Base-by-base conservation (phyloP, 495 filamentous ascomycete species). In the Penicillium coffeae region DNA sequence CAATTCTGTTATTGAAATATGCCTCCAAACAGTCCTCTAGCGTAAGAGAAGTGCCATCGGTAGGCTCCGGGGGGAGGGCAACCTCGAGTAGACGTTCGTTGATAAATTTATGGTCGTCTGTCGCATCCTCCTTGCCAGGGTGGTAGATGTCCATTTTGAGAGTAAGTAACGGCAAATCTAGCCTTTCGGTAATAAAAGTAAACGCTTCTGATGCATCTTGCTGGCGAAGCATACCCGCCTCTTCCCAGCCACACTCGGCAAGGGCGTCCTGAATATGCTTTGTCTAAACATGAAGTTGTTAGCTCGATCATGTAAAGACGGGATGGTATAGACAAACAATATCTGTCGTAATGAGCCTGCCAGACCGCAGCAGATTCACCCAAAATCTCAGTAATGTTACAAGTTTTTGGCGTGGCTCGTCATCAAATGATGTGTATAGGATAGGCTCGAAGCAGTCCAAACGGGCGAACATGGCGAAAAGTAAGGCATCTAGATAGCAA, bases 191-290 rank as follows among this genome's bases (percentile, higher is more conserved):
- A 42, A 98, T 89, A 66, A 96, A 96, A 0, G 84, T 86, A 62
- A 96, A 98, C 2, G 91, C 92, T 64, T 98, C 93, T 0, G 93
- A 96, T 2, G 86, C 84, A 66, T 98, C 93, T 59, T 98, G 93
- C 64, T 98, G 93, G 47, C 79, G 75, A 21, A 88, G 58, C 35
- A 77, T 69, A 13, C 77, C 77, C 30, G 91, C 92, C 39, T 95
- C 92, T 59, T 79, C 73, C 93, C 93, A 98, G 18, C 93, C 93
- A 65, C 92, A 96, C 25, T 81, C 83, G n/a, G 86, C 82, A 10
- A 98, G 68, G 2, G 90, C 74, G 15, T 89, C 79, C 65, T 96
- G 91, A 13, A 98, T 73, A 51, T 89, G 79, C 59, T 84, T 75
- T 12, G 89, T 94, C 90, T 95, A 10, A 12, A 57, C 8, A 8